These are phyloP conservation scores for Mrakia hoshinonis DNA, from an alignment of 768 basidiomycete genomes.

Conservation along the genomic window DNA sequence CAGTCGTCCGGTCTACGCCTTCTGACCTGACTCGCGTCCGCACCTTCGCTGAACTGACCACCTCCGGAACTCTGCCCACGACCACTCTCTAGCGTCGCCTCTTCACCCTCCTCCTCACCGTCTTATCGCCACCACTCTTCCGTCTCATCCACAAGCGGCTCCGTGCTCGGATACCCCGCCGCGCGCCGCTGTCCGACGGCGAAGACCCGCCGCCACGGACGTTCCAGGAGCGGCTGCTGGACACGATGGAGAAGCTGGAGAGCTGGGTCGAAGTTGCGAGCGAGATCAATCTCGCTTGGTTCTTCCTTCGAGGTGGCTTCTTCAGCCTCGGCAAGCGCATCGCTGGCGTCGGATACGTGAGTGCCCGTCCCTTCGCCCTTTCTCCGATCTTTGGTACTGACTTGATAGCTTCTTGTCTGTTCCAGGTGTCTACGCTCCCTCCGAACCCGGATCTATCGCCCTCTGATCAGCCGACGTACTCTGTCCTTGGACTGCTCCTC, in stretches of 20 bases:
- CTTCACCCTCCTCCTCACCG: constrained; percentile 11
- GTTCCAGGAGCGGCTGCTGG: constrained; percentile 38
- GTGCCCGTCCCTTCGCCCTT: constrained; percentile 29
- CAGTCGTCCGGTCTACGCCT: neutral
- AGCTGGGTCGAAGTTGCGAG: constrained; percentile 49
- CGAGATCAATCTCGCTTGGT: constrained; percentile 69
- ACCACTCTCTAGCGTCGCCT: constrained; percentile 37
- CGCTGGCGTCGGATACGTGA: constrained; percentile 61
- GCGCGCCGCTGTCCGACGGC: neutral
- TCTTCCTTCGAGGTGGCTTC: constrained; percentile 72
- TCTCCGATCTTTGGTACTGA: no score
- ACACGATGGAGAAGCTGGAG: constrained; percentile 45
- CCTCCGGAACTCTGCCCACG: no score
- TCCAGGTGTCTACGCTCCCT: constrained; percentile 65
- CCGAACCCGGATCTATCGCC: constrained; percentile 51
- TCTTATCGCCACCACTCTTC: constrained; percentile 14
- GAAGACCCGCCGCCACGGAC: constrained; percentile 40
- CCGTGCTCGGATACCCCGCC: neutral
- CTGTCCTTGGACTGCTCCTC: constrained; percentile 70
- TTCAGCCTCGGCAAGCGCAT: constrained; percentile 63
- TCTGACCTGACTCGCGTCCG: constrained; percentile 24
- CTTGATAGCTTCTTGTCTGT: neutral
- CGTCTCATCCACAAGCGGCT: neutral
- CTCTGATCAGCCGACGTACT: constrained; percentile 70
- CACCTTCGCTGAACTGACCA: constrained; percentile 57